phyloP scores from a whole-genome alignment of 345 rosid species.

The Eucalyptus marginata region DNA sequence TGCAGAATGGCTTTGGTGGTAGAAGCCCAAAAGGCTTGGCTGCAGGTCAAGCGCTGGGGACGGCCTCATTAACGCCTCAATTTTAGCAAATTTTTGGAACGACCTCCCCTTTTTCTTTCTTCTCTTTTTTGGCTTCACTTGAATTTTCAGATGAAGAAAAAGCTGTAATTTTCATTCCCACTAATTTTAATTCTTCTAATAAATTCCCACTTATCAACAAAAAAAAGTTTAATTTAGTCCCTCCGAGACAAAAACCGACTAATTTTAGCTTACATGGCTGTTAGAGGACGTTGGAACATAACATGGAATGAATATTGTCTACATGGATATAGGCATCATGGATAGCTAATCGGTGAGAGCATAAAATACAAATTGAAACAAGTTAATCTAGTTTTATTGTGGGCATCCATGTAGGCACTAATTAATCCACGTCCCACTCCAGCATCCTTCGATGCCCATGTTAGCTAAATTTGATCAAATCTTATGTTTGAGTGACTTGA shows the following conservation, averaged over 20 bases:
- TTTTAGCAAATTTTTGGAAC: neutral
- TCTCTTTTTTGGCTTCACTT: neutral
- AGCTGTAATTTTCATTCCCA: neutral
- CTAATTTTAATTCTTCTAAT: neutral
- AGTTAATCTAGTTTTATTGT: neutral
- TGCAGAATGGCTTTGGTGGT: neutral
- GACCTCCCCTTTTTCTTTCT: neutral
- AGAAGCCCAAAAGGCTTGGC: neutral
- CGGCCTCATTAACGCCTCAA: neutral
- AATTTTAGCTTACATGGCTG: neutral
- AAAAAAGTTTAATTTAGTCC: neutral
- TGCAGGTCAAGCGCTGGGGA: neutral
- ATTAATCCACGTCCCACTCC: neutral
- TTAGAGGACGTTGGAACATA: neutral
- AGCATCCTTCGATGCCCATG: rapidly evolving
- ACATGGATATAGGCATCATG: neutral
- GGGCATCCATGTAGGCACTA: neutral
- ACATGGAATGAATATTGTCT: neutral
- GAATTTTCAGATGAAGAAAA: neutral
- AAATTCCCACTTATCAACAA: neutral
- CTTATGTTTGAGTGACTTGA: neutral
- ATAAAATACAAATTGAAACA: neutral
- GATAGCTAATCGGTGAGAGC: neutral
- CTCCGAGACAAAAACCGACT: neutral
- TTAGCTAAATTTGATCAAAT: neutral